A percentile compares a stretch with the other conserved stretches of the same genome.
These are phyloP conservation scores for Globisporangium mamillatum DNA, from an alignment of 352 stramenopile genomes.

Conservation along the genomic window DNA sequence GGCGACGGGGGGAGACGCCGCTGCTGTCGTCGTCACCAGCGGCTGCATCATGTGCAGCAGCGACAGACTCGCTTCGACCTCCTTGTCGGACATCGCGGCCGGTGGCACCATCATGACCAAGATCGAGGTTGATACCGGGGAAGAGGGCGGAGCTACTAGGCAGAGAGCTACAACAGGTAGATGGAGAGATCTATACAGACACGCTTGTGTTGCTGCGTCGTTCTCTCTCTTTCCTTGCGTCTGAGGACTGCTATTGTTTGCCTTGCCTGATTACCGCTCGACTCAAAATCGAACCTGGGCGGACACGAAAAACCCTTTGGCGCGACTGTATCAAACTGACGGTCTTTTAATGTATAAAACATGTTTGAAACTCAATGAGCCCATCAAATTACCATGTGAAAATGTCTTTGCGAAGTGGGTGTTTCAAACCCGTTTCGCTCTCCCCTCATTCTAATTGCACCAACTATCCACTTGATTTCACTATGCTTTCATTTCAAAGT, in stretches of 20 bases:
- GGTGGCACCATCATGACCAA: conserved; percentile 8
- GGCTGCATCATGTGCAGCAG: conserved; percentile 63
- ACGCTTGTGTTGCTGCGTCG: background rate
- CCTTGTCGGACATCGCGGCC: conserved; percentile 39
- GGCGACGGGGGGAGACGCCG: background rate
- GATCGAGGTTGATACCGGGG: background rate
- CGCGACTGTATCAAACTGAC: background rate
- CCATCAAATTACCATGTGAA: background rate
- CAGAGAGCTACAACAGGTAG: background rate
- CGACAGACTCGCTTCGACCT: conserved; percentile 61
- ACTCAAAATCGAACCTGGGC: conserved; percentile 21
- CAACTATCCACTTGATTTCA: background rate
- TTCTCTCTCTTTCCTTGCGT: conserved; percentile 3
- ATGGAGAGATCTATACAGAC: background rate
- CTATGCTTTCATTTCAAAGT: background rate
- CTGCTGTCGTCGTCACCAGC: background rate
- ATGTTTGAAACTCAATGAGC: background rate
- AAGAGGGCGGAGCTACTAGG: background rate
- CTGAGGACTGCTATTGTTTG: background rate
- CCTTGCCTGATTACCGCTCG: conserved; percentile 13
- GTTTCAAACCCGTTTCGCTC: conserved; percentile 24
- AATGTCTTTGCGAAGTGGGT: background rate
- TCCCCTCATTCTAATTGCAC: background rate
- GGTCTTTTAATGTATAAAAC: background rate
- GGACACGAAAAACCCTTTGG: conserved; percentile 22